Evolutionary conservation across 768 basidiomycete genomes (phyloP).

Genomic region (Hygrocybe punicea): DNA sequence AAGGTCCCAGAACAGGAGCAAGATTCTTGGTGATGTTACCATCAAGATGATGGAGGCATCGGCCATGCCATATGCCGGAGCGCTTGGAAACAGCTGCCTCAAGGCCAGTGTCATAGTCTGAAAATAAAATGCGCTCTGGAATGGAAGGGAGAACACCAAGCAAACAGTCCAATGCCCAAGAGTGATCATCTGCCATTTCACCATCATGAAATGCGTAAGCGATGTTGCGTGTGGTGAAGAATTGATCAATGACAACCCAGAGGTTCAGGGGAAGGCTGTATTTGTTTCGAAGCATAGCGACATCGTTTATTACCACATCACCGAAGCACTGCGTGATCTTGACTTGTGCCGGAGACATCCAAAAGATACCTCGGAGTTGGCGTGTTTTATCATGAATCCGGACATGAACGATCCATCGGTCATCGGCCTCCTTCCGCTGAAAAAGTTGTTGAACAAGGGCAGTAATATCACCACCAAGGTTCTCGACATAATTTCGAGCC

Average conservation of each 20-base stretch:
- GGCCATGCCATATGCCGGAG: no score
- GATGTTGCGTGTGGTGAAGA: slow-evolving; percentile 22
- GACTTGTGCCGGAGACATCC: slow-evolving; percentile 32
- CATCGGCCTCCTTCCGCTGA: slow-evolving; percentile 8
- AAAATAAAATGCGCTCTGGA: no score
- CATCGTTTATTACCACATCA: slow-evolving; percentile 35
- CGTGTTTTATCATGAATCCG: slow-evolving; percentile 13
- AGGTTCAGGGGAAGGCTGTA: slow-evolving; percentile 30
- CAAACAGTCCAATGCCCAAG: slow-evolving; percentile 25
- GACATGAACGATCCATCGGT: slow-evolving; percentile 25
- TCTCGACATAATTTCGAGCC: slow-evolving; percentile 16
- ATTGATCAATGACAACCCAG: slow-evolving; percentile 31
- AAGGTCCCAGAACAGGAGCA: no score
- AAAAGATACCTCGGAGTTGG: slow-evolving; percentile 24
- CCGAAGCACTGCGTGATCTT: slow-evolving; percentile 17
- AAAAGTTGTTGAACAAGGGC: slow-evolving; percentile 24
- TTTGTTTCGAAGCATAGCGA: slow-evolving; percentile 27
- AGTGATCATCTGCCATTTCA: neutral
- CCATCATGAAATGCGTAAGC: slow-evolving; percentile 11
- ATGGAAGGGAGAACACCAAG: slow-evolving; percentile 2
- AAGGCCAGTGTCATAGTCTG: no score
- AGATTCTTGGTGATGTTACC: no score
- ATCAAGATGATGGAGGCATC: no score
- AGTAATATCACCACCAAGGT: slow-evolving; percentile 25
- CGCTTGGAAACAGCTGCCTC: no score